Percentiles rank a stretch among this genome's conserved stretches.
Evolutionary conservation across 1,284 basidiomycete genomes (phyloP).

Genomic region (Rhodotorula sp.): DNA sequence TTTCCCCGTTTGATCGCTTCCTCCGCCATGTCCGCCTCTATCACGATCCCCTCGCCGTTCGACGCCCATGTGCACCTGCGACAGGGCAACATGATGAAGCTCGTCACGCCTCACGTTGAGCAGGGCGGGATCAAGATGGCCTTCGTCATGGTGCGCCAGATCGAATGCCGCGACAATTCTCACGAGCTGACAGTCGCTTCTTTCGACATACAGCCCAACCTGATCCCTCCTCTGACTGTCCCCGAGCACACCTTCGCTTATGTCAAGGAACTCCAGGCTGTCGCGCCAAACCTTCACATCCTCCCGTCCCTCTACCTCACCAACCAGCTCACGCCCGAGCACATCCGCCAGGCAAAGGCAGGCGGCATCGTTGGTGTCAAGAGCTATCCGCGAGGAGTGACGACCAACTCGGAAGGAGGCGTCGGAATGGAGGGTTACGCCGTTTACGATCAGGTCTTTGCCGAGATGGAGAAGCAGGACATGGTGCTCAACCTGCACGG

Average conservation of each 20-base stretch:
- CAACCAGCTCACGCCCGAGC: conserved; percentile 82
- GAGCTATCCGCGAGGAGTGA: conserved; percentile 95
- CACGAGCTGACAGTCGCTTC: neutral
- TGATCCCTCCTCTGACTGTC: conserved; percentile 85
- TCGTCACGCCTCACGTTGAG: conserved; percentile 87
- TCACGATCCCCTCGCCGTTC: conserved; percentile 66
- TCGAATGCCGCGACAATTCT: conserved; percentile 10
- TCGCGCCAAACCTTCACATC: conserved; percentile 79
- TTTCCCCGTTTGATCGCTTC: neutral
- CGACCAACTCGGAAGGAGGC: conserved; percentile 93
- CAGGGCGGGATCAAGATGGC: conserved; percentile 85
- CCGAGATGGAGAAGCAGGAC: conserved; percentile 86
- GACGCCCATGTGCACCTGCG: conserved; percentile 87
- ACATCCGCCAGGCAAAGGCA: conserved; percentile 80
- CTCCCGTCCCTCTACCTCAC: conserved; percentile 96
- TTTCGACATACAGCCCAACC: conserved; percentile 69
- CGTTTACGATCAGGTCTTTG: conserved; percentile 89
- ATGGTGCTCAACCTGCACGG: conserved; percentile 98
- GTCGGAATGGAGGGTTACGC: conserved; percentile 84
- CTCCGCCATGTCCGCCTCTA: conserved; percentile 31
- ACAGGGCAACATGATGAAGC: conserved; percentile 73
- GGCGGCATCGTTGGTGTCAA: conserved; percentile 92
- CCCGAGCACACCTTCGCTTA: conserved; percentile 81
- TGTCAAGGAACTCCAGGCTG: conserved; percentile 66
- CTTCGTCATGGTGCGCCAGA: conserved; percentile 83